Percentiles rank a stretch among this genome's conserved stretches.
Evolutionary conservation across 108 stramenopile genomes (phyloP).

Genomic region (Pelagomonas calceolata): DNA sequence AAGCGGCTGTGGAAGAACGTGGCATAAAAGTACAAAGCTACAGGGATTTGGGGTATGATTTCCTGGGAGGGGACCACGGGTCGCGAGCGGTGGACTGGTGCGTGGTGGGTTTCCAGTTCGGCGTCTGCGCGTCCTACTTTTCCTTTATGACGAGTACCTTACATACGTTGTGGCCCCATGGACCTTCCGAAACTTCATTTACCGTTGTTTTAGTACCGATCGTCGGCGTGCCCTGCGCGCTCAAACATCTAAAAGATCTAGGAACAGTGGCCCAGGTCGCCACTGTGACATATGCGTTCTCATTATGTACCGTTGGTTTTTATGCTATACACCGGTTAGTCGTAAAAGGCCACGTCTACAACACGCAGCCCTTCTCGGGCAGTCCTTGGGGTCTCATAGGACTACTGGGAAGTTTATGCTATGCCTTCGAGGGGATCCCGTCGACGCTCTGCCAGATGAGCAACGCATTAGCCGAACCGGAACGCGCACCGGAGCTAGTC

Average conservation of each 20-base stretch:
- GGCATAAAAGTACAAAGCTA: not conserved
- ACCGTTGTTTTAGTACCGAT: not conserved
- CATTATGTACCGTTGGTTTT: not conserved
- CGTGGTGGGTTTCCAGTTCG: not conserved
- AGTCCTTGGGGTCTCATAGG: not conserved
- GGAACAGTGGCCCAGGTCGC: not conserved
- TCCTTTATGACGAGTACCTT: not conserved
- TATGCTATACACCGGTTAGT: not conserved
- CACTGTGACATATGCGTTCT: not conserved
- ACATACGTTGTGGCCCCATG: not conserved
- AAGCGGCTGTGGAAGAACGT: not conserved
- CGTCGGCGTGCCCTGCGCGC: not conserved
- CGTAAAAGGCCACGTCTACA: not conserved
- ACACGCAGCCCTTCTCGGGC: not conserved
- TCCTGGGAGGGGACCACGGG: not conserved
- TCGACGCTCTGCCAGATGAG: not conserved
- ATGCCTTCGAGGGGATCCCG: not conserved
- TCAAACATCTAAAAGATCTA: not conserved
- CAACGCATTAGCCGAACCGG: not conserved
- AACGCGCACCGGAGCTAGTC: not conserved
- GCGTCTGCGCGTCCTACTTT: not conserved
- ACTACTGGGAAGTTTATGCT: not conserved
- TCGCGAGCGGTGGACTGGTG: not conserved
- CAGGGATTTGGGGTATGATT: not conserved
- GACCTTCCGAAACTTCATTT: not conserved